Percentiles rank a stretch among this genome's conserved stretches.
Conservation (phyloP, 805 yeast species). For the Myxozyma neotropica region DNA sequence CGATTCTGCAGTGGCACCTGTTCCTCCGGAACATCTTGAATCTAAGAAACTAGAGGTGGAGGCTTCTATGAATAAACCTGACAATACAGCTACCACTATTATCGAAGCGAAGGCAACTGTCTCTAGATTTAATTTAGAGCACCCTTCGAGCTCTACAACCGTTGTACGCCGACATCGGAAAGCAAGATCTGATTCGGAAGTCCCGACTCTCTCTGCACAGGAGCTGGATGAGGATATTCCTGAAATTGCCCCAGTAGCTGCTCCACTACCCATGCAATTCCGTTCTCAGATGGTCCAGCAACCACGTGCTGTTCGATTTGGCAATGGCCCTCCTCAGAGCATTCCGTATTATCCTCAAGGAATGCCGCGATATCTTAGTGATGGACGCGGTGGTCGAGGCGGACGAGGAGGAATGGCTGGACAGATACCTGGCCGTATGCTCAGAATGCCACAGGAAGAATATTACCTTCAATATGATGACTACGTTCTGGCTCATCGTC, state of each 20-base stretch:
- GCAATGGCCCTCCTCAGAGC: not conserved
- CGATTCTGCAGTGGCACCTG: not conserved
- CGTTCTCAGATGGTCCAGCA: not conserved
- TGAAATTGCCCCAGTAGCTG: not conserved
- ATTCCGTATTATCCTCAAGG: constrained; percentile 1
- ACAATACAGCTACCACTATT: not conserved
- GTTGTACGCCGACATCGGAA: not conserved
- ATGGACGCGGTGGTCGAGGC: not conserved
- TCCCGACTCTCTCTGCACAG: not conserved
- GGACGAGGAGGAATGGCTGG: constrained; percentile 8
- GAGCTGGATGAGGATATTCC: not conserved
- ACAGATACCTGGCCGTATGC: constrained; percentile 4
- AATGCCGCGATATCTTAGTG: not conserved
- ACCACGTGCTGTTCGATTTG: not conserved
- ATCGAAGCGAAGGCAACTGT: not conserved
- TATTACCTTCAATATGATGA: constrained; percentile 2
- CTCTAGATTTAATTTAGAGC: not conserved
- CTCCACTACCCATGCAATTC: no score
- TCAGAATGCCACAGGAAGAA: constrained; percentile 13
- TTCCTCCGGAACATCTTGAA: not conserved
- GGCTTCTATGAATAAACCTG: no score
- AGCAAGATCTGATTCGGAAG: constrained; percentile 8
- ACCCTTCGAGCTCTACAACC: not conserved
- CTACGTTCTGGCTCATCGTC: constrained; percentile 1
- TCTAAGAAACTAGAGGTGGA: not conserved